Conservation (phyloP, 163 green algal species). For the Prototheca cutis region DNA sequence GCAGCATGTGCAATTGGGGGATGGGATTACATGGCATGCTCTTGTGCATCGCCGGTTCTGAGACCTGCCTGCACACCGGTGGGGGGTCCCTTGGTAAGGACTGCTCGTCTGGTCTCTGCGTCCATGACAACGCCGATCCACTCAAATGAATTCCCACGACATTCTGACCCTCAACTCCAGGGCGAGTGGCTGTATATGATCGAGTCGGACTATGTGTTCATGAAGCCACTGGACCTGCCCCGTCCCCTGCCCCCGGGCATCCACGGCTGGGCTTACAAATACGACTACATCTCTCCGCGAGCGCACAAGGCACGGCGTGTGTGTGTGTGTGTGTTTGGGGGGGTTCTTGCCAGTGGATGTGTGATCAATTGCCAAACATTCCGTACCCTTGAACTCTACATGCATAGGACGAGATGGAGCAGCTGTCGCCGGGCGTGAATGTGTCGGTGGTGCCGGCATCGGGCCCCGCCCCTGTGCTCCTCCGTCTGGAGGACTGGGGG, state of each 20-base stretch:
- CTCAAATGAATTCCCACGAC: no score
- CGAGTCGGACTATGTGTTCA: slow-evolving; percentile 92
- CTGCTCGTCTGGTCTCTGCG: no score
- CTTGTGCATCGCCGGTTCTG: no score
- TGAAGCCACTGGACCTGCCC: slow-evolving; percentile 59
- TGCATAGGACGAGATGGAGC: slow-evolving; percentile 33
- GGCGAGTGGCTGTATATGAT: slow-evolving; percentile 76
- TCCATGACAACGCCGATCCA: no score
- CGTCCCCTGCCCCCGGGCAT: not conserved
- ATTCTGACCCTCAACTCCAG: slow-evolving; percentile 2
- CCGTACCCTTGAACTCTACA: no score
- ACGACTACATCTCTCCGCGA: slow-evolving; percentile 50
- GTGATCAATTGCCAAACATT: no score
- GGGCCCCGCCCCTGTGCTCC: slow-evolving; percentile 79
- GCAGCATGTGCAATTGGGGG: no score
- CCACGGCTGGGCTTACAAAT: slow-evolving; percentile 34
- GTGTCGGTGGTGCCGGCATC: slow-evolving; percentile 48
- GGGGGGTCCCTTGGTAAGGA: no score
- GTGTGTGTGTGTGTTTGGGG: not conserved
- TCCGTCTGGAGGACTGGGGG: slow-evolving; percentile 40
- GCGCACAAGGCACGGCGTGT: not conserved
- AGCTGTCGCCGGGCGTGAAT: slow-evolving; percentile 36
- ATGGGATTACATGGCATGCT: no score
- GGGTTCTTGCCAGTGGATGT: no score
- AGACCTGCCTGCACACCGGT: no score